Evolutionary conservation across 805 yeast species (phyloP).

Genomic region (Ogataea paraovalis): DNA sequence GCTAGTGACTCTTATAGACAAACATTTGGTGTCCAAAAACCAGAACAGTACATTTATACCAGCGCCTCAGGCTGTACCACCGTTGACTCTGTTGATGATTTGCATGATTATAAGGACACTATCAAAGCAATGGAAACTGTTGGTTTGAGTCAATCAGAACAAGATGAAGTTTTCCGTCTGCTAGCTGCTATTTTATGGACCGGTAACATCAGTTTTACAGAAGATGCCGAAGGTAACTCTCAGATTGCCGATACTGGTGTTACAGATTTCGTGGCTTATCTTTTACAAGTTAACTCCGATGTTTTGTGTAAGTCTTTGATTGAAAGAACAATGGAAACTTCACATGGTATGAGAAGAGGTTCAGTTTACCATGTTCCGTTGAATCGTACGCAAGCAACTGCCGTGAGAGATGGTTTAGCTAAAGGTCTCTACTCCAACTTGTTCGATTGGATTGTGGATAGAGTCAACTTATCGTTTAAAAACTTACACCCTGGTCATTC

Average conservation of each 20-base stretch:
- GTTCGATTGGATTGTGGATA: constrained; percentile 93
- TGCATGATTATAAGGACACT: constrained; percentile 74
- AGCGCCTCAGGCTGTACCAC: constrained; percentile 79
- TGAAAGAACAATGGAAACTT: constrained; percentile 84
- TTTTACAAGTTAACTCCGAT: constrained; percentile 73
- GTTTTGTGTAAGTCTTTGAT: constrained; percentile 62
- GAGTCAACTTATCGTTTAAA: constrained; percentile 79
- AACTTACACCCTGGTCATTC: constrained; percentile 11
- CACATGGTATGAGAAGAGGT: constrained; percentile 85
- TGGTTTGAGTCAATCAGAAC: constrained; percentile 78
- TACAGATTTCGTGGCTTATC: constrained; percentile 91
- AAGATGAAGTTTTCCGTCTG: constrained; percentile 83
- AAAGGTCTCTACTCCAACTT: constrained; percentile 89
- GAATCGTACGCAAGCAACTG: constrained; percentile 87
- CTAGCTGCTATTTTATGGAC: constrained; percentile 88
- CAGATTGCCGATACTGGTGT: constrained; percentile 79
- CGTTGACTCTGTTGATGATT: constrained; percentile 85
- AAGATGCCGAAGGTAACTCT: constrained; percentile 85
- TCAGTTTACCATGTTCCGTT: constrained; percentile 93
- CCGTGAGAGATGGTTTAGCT: constrained; percentile 92
- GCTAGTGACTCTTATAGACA: constrained; percentile 84
- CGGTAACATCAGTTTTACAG: constrained; percentile 84
- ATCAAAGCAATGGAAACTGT: constrained; percentile 81
- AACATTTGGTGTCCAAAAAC: constrained; percentile 83
- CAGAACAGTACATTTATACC: constrained; percentile 89